Base-by-base conservation (phyloP, 208 protist genomes). In the Trypanosoma conorhini region DNA sequence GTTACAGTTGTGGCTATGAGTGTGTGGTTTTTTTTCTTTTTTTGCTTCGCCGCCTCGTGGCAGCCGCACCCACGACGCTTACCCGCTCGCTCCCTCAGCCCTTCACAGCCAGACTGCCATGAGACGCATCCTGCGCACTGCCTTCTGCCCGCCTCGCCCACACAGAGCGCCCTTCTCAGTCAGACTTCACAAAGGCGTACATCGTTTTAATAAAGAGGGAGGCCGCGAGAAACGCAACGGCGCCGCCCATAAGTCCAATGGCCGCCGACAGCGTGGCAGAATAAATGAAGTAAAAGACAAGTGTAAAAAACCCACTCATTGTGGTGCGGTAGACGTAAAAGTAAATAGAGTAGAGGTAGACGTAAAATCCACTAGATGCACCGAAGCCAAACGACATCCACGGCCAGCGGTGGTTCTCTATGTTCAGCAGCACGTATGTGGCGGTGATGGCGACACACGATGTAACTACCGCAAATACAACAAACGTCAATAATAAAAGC, bases 371-470 rank as follows among this genome's bases (percentile, higher is more conserved):
- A 57, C 64, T 75, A 35, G 95, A 98, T 3, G 88, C 91, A 12
- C 85, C 88, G 44, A 86, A 89, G 12, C 88, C 67, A 72, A 98
- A 97, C 9, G 87, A 86, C 50, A 87, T 87, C 98, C 98, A 99
- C 42, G 84, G 88, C 98, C 98, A 98, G 28, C 86, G 63, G 69
- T 95, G 86, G 69, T 97, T 94, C 59, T 99, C 98, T 0, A 87
- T 81, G 57, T 96, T 96, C 33, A 99, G 84, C 24, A 98, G 66
- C 42, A 98, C 88, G 82, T 98, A 99, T 3, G 91, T 98, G 0
- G 79, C 77, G 0, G 95, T 84, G 40, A 99, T 80, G 1, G 89
- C 83, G 0, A 97, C 86, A 67, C 95, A 98, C 10, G 83, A 81
- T 0, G 91, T 95, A 8, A 98, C 86, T 12, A 97, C 71, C n/a